Percentiles rank a stretch among this genome's conserved stretches.
Conservation (phyloP, 2,329 filamentous ascomycete species). For the Colletotrichum godetiae region DNA sequence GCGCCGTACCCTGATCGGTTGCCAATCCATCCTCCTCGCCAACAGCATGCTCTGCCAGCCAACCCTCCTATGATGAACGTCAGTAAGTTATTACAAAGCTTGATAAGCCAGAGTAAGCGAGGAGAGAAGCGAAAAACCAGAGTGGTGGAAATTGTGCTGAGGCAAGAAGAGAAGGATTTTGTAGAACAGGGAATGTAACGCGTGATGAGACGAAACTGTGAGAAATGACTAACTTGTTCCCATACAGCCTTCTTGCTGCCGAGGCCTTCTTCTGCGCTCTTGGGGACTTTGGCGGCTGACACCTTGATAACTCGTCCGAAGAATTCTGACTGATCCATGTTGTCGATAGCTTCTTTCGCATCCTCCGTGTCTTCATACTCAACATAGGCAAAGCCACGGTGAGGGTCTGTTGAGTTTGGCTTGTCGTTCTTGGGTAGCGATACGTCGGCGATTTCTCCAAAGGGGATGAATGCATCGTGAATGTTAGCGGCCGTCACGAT, state of each 20-base stretch:
- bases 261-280: constrained; percentile 86
- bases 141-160: neutral
- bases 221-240: constrained; percentile 80
- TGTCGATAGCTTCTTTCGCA: constrained; percentile 95
- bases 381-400: constrained; percentile 95
- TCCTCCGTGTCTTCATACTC: constrained; percentile 90
- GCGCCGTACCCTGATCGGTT: constrained; percentile 62
- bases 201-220: neutral
- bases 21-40: constrained; percentile 80
- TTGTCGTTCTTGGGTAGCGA: constrained; percentile 89
- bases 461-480: constrained; percentile 93
- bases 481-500: constrained; percentile 80
- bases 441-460: constrained; percentile 94
- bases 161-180: neutral
- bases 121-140: neutral
- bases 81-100: constrained; percentile 3
- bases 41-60: constrained; percentile 88
- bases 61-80: constrained; percentile 77
- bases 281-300: constrained; percentile 89
- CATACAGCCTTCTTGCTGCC: constrained; percentile 95
- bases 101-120: neutral
- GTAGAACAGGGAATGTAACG: neutral
- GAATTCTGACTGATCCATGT: constrained; percentile 97
- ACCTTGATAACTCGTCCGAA: constrained; percentile 95
- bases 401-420: constrained; percentile 80